Conservation (phyloP, 176 grass and related monocot genomes). For the Oryza glaberrima region DNA sequence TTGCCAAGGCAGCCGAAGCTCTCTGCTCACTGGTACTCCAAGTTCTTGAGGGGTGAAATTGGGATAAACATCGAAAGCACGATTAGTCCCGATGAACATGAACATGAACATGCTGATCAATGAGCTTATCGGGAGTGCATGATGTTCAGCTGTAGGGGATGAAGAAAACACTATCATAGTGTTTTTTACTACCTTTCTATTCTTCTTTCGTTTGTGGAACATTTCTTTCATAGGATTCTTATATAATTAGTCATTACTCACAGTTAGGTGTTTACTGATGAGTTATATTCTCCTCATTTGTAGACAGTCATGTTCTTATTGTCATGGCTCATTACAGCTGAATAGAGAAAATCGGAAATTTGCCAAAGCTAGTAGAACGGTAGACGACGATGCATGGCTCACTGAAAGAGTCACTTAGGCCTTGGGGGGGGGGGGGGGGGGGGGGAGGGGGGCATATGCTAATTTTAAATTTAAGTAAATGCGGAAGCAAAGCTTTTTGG, state of each 20-base stretch:
- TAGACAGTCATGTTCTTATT: neutral
- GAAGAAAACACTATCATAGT: neutral
- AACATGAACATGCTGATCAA: slow-evolving; percentile 19
- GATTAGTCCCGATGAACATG: neutral
- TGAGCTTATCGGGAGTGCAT: slow-evolving; percentile 24
- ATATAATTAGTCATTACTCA: neutral
- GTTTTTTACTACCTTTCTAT: neutral
- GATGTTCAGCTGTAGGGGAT: neutral
- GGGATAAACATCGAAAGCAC: slow-evolving; percentile 26
- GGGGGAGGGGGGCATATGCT: no score
- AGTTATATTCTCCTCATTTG: slow-evolving; percentile 1
- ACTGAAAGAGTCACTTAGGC: no score
- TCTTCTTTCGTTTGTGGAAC: neutral
- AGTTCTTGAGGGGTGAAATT: slow-evolving; percentile 50
- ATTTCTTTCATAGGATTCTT: neutral
- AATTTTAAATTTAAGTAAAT: no score
- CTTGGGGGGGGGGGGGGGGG: rapidly evolving
- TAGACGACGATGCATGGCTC: no score
- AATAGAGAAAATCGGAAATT: neutral
- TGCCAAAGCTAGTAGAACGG: no score
- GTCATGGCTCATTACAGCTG: neutral
- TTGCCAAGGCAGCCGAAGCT: slow-evolving; percentile 52
- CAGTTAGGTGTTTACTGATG: slow-evolving; percentile 1
- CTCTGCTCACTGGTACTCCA: slow-evolving; percentile 64
- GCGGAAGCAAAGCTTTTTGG: no score